These are phyloP conservation scores for Trapa bicornis DNA, from an alignment of 345 rosid genomes.

Conservation along the genomic window DNA sequence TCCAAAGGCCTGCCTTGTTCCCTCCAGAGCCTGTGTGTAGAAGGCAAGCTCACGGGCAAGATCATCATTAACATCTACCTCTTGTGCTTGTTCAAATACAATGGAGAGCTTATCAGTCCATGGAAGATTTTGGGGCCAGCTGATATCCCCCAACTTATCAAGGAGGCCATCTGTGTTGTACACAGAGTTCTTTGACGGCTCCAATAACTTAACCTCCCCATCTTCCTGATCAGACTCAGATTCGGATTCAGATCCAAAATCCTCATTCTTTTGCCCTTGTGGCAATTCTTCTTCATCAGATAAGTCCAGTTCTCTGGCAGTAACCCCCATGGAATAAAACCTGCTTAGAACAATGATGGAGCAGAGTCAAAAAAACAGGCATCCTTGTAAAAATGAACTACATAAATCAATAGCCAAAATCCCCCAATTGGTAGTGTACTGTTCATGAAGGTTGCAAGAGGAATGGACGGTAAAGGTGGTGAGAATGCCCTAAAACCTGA, in stretches of 20 bases:
- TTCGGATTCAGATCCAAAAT: conserved; percentile 14
- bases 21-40: conserved; percentile 71
- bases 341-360: no score
- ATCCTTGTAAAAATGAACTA: no score
- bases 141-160: conserved; percentile 70
- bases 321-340: no score
- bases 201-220: conserved; percentile 40
- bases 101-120: conserved; percentile 66
- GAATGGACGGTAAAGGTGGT: no score
- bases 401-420: no score
- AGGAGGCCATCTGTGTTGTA: conserved; percentile 49
- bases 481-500: no score
- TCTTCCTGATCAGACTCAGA: conserved; percentile 47
- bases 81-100: conserved; percentile 50
- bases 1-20: conserved; percentile 51
- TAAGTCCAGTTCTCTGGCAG: no score
- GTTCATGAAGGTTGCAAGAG: no score
- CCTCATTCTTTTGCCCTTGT: no score
- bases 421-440: no score
- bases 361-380: no score
- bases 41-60: conserved; percentile 58
- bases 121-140: conserved; percentile 56
- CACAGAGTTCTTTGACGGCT: conserved; percentile 49
- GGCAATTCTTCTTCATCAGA: no score
- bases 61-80: conserved; percentile 84